Base-by-base conservation (phyloP, 139 green algal species). In the Zygnema circumcarinatum region DNA sequence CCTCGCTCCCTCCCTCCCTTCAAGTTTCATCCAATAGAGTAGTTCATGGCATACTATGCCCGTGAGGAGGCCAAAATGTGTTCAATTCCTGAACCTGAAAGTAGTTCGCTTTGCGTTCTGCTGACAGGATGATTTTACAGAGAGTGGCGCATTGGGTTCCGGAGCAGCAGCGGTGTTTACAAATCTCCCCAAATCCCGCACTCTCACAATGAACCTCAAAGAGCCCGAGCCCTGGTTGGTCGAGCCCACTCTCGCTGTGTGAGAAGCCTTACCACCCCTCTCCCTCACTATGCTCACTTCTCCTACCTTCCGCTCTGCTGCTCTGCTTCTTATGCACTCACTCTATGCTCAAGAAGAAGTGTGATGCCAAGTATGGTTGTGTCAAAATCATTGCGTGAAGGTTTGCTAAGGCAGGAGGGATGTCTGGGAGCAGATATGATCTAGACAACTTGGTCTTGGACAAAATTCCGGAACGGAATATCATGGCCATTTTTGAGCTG, bases 121-220 rank as follows among this genome's bases (percentile, higher is more conserved):
- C 16, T 7, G 16, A 41, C 69, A 78, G 35, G 75, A 83, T 33
- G 75, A 83, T 3, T 83, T 54, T 29, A 72, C 33, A 36, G 75
- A 54, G 38, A 83, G 75, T 52, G 76, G 76, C 25, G 79, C 1
- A 31, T 2, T 86, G 79, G 47, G 38, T 1, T 38, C 47, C 56
- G 41, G 42, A 38, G 31, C 79, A 21, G 33, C 39, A 21, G 56
- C 54, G 33, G 20, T 69, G 3, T 92, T 92, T 40, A 1, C 73
- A 31, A 76, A 76, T 62, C 68, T 92, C 74, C 68, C 36, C 29
- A 90, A 0, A 89, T 93, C 29, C 67, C 87, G 36, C 93, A 94
- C 95, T 29, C 92, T 98, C 29, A 99, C 96, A 0, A 83, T 98
- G 2, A 96, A 97, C 90, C 92, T 98, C 87, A 94, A 99, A n/a